These are phyloP conservation scores for Gonapodya sp. DNA, from an alignment of 192 early-diverging fungal genomes.

Conservation along the genomic window DNA sequence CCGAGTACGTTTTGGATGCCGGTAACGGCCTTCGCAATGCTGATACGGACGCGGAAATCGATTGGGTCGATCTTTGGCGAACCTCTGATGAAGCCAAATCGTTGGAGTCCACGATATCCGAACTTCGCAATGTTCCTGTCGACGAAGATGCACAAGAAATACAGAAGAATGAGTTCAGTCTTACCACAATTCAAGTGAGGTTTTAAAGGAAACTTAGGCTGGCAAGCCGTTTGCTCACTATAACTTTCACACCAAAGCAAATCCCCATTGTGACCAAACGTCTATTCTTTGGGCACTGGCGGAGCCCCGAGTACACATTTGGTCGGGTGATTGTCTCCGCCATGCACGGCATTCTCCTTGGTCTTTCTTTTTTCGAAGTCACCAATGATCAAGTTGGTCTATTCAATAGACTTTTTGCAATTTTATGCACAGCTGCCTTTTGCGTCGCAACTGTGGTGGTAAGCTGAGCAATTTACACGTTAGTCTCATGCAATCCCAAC, in stretches of 20 bases:
- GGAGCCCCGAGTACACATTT: neutral
- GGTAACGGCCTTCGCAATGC: constrained; percentile 27
- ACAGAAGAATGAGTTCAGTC: neutral
- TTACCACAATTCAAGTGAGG: neutral
- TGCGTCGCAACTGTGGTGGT: neutral
- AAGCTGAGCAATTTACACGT: too few relatives aligned
- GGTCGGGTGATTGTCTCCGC: neutral
- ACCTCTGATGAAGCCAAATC: constrained; percentile 35
- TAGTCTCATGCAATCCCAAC: constrained; percentile 44
- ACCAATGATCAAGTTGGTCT: constrained; percentile 40
- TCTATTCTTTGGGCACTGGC: neutral
- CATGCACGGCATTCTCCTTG: neutral
- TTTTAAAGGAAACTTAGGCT: too few relatives aligned
- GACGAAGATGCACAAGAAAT: constrained; percentile 10
- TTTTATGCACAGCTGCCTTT: constrained; percentile 57
- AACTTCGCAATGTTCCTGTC: constrained; percentile 30
- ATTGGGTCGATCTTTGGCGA: constrained; percentile 65
- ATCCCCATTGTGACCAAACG: neutral
- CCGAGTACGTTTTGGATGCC: constrained; percentile 78
- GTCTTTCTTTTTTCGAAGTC: constrained; percentile 14
- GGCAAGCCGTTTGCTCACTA: too few relatives aligned
- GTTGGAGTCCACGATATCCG: constrained; percentile 40
- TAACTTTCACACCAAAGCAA: too few relatives aligned
- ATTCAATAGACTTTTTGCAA: constrained; percentile 58
- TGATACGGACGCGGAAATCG: constrained; percentile 23